Evolutionary conservation across 2,329 filamentous ascomycete species (phyloP).

Genomic region (Claviceps africana): DNA sequence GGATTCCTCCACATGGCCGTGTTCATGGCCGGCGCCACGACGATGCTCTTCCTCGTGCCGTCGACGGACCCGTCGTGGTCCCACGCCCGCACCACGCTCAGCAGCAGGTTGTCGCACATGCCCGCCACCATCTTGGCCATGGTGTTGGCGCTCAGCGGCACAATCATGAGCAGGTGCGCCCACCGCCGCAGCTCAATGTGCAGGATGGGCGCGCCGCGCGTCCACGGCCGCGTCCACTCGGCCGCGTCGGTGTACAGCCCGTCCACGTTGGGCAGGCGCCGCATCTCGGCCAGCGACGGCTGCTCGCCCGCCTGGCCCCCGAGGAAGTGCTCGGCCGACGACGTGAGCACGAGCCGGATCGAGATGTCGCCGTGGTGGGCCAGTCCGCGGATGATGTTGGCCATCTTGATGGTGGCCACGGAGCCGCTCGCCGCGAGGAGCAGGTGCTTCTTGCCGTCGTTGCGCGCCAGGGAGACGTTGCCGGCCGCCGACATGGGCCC

Average conservation of each 20-base stretch:
- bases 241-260: slow-evolving; percentile 71
- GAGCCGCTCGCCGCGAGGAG: slow-evolving; percentile 33
- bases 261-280: slow-evolving; percentile 55
- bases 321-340: slow-evolving; percentile 62
- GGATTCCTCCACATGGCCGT: slow-evolving; percentile 83
- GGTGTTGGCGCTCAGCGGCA: slow-evolving; percentile 70
- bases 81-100: slow-evolving; percentile 70
- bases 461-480: slow-evolving; percentile 18
- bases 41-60: slow-evolving; percentile 42
- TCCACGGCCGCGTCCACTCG: slow-evolving; percentile 73
- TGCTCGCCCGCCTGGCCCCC: slow-evolving; percentile 64
- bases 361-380: slow-evolving; percentile 43
- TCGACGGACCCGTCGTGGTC: slow-evolving; percentile 56
- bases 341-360: slow-evolving; percentile 73
- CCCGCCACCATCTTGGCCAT: slow-evolving; percentile 74
- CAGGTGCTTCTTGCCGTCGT: slow-evolving; percentile 28
- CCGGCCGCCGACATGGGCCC: slow-evolving; percentile 13
- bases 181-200: slow-evolving; percentile 75
- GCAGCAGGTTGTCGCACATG: slow-evolving; percentile 63
- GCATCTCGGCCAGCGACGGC: slow-evolving; percentile 48
- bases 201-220: slow-evolving; percentile 61
- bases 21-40: slow-evolving; percentile 79
- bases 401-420: slow-evolving; percentile 81
- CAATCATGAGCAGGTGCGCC: slow-evolving; percentile 70
- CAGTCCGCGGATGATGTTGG: slow-evolving; percentile 49